Evolutionary conservation across 768 basidiomycete genomes (phyloP).

Genomic region (Tricholoma terreum): DNA sequence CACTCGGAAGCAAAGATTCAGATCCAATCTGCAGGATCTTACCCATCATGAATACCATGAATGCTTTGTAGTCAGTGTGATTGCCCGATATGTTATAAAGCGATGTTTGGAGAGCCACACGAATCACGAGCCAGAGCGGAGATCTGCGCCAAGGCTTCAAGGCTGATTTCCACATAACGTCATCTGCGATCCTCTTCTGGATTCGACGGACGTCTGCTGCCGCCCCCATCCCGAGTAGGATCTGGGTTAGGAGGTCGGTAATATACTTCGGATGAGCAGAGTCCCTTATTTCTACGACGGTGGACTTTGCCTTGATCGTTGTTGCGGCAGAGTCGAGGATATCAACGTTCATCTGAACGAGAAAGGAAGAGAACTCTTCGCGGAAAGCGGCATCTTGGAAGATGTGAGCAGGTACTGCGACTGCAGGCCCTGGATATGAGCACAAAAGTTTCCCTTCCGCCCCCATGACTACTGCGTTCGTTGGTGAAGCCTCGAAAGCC

Average conservation of each 20-base stretch:
- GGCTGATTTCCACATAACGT: conserved; percentile 40
- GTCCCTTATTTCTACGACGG: conserved; percentile 36
- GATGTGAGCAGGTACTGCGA: conserved; percentile 28
- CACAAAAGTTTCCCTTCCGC: conserved; percentile 41
- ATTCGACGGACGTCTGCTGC: conserved; percentile 26
- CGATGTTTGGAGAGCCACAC: conserved; percentile 43
- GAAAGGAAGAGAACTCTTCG: conserved; percentile 35
- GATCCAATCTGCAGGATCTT: conserved; percentile 23
- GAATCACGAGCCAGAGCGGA: conserved; percentile 47
- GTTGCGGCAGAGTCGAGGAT: conserved; percentile 30
- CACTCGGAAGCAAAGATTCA: conserved; percentile 22
- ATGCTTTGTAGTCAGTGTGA: conserved; percentile 40
- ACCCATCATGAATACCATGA: conserved; percentile 42
- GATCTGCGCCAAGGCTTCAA: conserved; percentile 48
- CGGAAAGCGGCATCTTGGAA: conserved; percentile 30
- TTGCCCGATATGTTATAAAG: conserved; percentile 13
- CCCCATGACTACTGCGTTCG: conserved; percentile 31
- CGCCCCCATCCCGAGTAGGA: conserved; percentile 36
- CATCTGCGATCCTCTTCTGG: conserved; percentile 44
- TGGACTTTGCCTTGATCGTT: conserved; percentile 35
- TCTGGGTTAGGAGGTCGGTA: conserved; percentile 45
- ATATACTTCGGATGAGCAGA: conserved; percentile 46
- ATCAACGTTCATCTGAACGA: conserved; percentile 35
- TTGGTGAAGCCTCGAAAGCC: conserved; percentile 44
- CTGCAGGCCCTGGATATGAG: conserved; percentile 45